These are phyloP conservation scores for Picea sitchensis DNA, from an alignment of 75 land plant genomes.

Conservation along the genomic window DNA sequence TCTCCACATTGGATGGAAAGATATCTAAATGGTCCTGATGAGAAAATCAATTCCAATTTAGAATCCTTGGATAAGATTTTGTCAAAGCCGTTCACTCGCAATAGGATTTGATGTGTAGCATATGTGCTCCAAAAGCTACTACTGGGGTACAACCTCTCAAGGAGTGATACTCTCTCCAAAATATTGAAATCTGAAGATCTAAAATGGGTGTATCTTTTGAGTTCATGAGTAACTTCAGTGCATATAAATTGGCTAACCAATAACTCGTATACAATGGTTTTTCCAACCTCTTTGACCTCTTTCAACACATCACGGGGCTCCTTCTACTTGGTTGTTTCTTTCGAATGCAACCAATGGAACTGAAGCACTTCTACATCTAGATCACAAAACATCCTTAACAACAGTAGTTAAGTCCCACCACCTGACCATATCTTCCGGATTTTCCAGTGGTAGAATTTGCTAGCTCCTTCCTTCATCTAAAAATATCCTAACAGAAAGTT, in stretches of 20 bases:
- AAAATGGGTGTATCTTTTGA: slow-evolving; percentile 54
- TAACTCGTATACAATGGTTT: slow-evolving; percentile 86
- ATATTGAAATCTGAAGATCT: slow-evolving; percentile 52
- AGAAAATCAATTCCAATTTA: slow-evolving; percentile 23
- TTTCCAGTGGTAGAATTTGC: slow-evolving; percentile 41
- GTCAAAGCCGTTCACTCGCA: slow-evolving; percentile 9
- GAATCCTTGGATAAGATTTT: slow-evolving; percentile 11
- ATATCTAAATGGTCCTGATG: slow-evolving; percentile 16
- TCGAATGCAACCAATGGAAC: slow-evolving; percentile 61
- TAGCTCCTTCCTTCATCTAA: slow-evolving; percentile 17
- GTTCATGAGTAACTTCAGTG: slow-evolving; percentile 48
- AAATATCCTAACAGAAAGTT: slow-evolving; percentile 15
- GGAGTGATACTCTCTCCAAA: slow-evolving; percentile 63
- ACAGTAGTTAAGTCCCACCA: slow-evolving; percentile 81
- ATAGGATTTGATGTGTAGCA: slow-evolving; percentile 28
- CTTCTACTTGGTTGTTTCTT: slow-evolving; percentile 30
- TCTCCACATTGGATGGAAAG: slow-evolving; percentile 70
- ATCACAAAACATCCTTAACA: slow-evolving; percentile 82
- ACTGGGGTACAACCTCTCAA: slow-evolving; percentile 93
- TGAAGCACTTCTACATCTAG: slow-evolving; percentile 93
- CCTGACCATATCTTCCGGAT: slow-evolving; percentile 79
- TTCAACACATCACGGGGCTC: slow-evolving; percentile 64
- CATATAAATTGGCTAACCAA: slow-evolving; percentile 72
- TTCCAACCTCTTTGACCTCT: slow-evolving; percentile 83
- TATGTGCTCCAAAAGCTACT: slow-evolving; percentile 82